phyloP scores from a whole-genome alignment of 176 grass and related monocot species.

The Aegilops umbellulata region DNA sequence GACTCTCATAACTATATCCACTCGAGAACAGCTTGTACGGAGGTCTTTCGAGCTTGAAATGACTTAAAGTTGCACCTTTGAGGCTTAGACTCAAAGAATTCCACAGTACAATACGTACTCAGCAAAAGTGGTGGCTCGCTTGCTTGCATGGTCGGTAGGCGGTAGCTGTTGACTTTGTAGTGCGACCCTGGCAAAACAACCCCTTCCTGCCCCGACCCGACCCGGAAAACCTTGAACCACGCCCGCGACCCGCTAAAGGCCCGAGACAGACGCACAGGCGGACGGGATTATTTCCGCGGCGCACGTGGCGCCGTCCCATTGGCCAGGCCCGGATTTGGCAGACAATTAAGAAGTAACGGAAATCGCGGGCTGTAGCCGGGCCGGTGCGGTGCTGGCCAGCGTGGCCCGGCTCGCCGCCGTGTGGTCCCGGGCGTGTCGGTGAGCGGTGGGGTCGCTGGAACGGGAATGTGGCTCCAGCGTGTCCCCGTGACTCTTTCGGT shows the following conservation, averaged over 20 bases:
- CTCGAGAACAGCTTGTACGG: too few relatives aligned
- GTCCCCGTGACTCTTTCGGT: background rate
- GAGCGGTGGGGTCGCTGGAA: background rate
- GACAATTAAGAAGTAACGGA: background rate
- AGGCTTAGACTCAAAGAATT: background rate
- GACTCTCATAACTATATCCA: background rate
- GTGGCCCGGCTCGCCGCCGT: background rate
- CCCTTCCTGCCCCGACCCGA: background rate
- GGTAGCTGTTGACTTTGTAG: background rate
- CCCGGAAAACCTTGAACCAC: background rate
- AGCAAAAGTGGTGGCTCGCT: background rate
- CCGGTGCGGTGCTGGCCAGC: background rate
- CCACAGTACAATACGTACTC: background rate
- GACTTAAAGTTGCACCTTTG: background rate
- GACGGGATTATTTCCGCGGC: background rate
- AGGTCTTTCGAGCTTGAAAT: background rate
- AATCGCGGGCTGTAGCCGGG: background rate
- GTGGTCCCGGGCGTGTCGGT: slow-evolving; percentile 36
- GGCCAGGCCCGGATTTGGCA: background rate
- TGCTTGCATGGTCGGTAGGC: background rate
- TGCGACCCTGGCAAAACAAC: background rate
- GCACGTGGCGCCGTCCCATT: background rate
- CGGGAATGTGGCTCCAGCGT: slow-evolving; percentile 1
- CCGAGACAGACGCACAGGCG: background rate
- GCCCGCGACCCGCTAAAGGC: background rate